phyloP scores from a whole-genome alignment of 2,329 filamentous ascomycete species.

The Pseudogymnoascus pannorum region DNA sequence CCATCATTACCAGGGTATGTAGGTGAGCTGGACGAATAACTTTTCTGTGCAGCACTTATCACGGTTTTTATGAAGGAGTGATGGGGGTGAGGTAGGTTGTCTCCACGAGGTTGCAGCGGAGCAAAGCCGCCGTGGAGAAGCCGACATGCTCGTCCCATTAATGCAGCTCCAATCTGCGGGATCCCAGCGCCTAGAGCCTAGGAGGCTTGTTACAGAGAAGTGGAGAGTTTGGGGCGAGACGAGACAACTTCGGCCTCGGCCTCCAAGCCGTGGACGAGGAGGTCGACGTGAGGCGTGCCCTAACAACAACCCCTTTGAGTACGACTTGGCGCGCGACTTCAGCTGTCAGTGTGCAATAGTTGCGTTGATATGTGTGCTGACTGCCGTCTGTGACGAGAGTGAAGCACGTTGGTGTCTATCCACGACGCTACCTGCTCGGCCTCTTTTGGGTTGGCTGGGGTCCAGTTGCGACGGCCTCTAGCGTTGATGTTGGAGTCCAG shows the following conservation, averaged over 20 bases:
- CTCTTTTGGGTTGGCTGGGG: not conserved
- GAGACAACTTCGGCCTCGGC: not conserved
- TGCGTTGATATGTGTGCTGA: not conserved
- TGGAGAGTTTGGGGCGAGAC: not conserved
- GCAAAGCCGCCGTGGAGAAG: not conserved
- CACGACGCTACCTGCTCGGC: not conserved
- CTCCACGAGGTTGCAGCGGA: not conserved
- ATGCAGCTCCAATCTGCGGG: not conserved
- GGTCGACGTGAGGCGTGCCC: not conserved
- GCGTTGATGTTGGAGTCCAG: not conserved
- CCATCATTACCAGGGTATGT: not conserved
- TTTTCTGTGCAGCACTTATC: not conserved
- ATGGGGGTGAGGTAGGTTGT: not conserved
- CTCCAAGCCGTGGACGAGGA: not conserved
- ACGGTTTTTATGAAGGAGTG: not conserved
- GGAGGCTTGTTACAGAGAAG: conserved; percentile 6
- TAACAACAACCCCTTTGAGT: not conserved
- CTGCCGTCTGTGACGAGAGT: not conserved
- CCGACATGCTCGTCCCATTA: not conserved
- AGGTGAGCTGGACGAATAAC: not conserved
- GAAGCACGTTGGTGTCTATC: conserved; percentile 6
- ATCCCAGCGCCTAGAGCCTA: conserved; percentile 5
- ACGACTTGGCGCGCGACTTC: conserved; percentile 1
- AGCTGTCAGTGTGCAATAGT: not conserved
- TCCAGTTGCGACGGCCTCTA: not conserved